Percentiles rank a stretch among this genome's conserved stretches.
phyloP scores from a whole-genome alignment of 208 protist species.

The Phytomonas sp. region DNA sequence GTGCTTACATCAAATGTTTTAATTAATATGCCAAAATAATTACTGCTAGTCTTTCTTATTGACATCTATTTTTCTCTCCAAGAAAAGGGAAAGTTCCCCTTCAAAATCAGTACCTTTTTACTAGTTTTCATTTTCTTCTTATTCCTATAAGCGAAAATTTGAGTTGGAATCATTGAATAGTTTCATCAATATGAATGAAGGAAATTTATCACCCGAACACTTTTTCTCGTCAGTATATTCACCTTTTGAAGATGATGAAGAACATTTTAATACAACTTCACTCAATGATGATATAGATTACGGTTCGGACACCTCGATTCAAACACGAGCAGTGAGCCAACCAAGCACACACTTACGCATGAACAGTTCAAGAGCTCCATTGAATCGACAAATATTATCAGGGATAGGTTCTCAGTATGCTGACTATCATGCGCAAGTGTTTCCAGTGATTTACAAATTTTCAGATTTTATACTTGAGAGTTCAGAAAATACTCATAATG shows the following conservation, averaged over 20 bases:
- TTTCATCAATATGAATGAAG: not conserved
- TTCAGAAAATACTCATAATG: constrained; percentile 6
- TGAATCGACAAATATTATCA: constrained; percentile 8
- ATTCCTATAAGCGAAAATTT: not conserved
- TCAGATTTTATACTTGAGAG: constrained; percentile 3
- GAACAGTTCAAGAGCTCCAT: constrained; percentile 9
- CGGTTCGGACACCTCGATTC: constrained; percentile 23
- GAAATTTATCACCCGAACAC: not conserved
- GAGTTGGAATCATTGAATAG: not conserved
- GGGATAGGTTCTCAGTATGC: constrained; percentile 1
- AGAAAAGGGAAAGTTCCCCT: not conserved
- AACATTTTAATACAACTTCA: not conserved
- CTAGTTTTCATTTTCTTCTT: not conserved
- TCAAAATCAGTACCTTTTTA: not conserved
- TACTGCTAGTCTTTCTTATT: not conserved
- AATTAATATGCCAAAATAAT: too few species aligned
- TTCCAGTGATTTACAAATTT: constrained; percentile 25
- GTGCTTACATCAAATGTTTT: not conserved
- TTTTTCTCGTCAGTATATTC: not conserved
- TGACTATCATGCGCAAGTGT: constrained; percentile 17
- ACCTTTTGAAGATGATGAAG: not conserved
- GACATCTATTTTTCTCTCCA: not conserved
- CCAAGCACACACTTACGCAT: not conserved
- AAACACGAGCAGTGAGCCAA: constrained; percentile 8
- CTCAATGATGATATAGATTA: constrained; percentile 22